Evolutionary conservation across 2,329 filamentous ascomycete genomes (phyloP), one percentile per base, ranked within the genome.

Genomic region (Lithohypha guttulata): DNA sequence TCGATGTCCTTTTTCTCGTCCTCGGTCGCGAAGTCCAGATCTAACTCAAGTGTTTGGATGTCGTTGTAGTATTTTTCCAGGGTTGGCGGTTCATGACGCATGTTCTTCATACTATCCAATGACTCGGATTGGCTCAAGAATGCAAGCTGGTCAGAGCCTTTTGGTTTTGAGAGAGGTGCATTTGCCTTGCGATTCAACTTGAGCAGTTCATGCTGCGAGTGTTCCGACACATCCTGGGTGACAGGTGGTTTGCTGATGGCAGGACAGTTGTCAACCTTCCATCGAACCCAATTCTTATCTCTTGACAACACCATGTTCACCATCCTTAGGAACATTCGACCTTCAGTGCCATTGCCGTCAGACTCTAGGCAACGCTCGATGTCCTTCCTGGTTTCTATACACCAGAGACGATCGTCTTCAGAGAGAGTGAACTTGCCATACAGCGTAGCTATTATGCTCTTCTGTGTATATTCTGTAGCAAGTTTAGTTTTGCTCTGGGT

Each of bases 251-350:
- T 74, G 55, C 87, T 79, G 54, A 99, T 96, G 4, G 81, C 75
- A 17, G 85, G 84, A 57, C 91, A 98, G 50, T 80, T 84, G 58
- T 95, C 86, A 44, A 89, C 80, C 64, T 99, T 99, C 91, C 91
- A 99, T 46, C 86, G 81, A 30, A 93, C 86, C 93, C 93, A 98
- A 57, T 96, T 95, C 66, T 95, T 96, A 60, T 99, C 91, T 47
- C 91, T 75, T 17, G 85, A 84, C 20, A 98, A 74, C 21, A 98
- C 89, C 9, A 87, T 96, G 58, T 96, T 89, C 21, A 98, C 86
- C 76, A 96, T 93, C 26, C 91, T 81, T 61, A 86, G 82, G 60
- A 96, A 98, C 60, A 93, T 93, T 47, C 84, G 83, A 20, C 91
- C 91, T 54, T 93, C 87, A 28, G 70, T 64, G 14, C 84, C 84